A percentile compares a stretch with the other conserved stretches of the same genome.
Evolutionary conservation across 345 rosid species (phyloP).

Genomic region (Corymbia maculata): DNA sequence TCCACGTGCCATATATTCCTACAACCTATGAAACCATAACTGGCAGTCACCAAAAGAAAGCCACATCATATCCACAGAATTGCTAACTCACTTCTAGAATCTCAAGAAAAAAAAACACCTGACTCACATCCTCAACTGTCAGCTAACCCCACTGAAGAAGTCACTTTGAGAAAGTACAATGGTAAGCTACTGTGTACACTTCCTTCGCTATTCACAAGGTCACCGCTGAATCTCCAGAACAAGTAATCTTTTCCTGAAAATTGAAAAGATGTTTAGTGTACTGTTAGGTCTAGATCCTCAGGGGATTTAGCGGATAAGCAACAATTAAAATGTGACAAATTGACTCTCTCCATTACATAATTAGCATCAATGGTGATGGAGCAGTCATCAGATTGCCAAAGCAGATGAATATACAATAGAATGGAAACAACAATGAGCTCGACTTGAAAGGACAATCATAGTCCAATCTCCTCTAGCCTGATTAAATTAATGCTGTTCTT

Average conservation of each 20-base stretch:
- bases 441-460: not conserved
- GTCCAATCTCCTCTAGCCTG: not conserved
- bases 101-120: not conserved
- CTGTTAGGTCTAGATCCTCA: not conserved
- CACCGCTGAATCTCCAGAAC: not conserved
- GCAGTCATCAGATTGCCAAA: not conserved
- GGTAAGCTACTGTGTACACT: not conserved
- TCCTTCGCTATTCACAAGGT: constrained; percentile 1
- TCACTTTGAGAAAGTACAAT: not conserved
- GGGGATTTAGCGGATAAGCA: not conserved
- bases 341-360: not conserved
- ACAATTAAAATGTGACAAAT: not conserved
- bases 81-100: not conserved
- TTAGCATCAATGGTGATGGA: not conserved
- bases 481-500: not conserved
- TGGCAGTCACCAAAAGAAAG: not conserved
- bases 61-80: not conserved
- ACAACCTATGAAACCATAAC: not conserved
- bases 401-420: not conserved
- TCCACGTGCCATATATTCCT: not conserved
- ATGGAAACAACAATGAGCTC: not conserved
- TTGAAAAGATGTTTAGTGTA: not conserved
- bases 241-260: not conserved
- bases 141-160: not conserved
- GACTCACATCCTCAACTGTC: not conserved